Conservation (phyloP, 2,329 filamentous ascomycete species). For the Hypoxylon sp. region DNA sequence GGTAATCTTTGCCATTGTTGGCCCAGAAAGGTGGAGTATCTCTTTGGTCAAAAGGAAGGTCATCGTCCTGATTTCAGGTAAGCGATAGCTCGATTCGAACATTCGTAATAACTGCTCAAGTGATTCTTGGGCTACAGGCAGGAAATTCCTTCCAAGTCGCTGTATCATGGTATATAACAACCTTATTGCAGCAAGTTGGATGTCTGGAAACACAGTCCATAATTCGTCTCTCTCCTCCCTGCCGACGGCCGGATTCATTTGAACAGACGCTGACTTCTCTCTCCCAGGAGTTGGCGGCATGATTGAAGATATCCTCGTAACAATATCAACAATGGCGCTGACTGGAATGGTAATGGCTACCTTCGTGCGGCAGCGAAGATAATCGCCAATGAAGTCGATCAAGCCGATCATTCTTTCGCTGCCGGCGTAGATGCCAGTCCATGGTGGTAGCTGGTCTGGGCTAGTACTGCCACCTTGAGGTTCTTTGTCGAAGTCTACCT, state of each 20-base stretch:
- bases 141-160: constrained; percentile 70
- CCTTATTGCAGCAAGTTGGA: constrained; percentile 80
- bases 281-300: constrained; percentile 64
- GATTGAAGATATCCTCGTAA: constrained; percentile 78
- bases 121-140: constrained; percentile 73
- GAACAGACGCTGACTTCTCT: constrained; percentile 65
- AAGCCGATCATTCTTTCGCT: constrained; percentile 77
- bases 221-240: constrained; percentile 87
- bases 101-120: constrained; percentile 81
- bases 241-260: constrained; percentile 79
- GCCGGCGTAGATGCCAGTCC: constrained; percentile 83
- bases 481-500: constrained; percentile 62
- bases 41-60: constrained; percentile 72
- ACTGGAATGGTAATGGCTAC: constrained; percentile 76
- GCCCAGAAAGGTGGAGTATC: constrained; percentile 74
- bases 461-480: constrained; percentile 63
- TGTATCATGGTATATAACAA: constrained; percentile 71
- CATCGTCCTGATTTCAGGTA: constrained; percentile 69
- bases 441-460: constrained; percentile 71
- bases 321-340: constrained; percentile 76
- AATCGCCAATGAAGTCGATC: constrained; percentile 74
- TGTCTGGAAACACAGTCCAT: constrained; percentile 78
- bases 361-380: constrained; percentile 75
- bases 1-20: constrained; percentile 75
- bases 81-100: constrained; percentile 71